Evolutionary conservation across 176 grass and related monocot species (phyloP).

Genomic region (Carex littledalei): DNA sequence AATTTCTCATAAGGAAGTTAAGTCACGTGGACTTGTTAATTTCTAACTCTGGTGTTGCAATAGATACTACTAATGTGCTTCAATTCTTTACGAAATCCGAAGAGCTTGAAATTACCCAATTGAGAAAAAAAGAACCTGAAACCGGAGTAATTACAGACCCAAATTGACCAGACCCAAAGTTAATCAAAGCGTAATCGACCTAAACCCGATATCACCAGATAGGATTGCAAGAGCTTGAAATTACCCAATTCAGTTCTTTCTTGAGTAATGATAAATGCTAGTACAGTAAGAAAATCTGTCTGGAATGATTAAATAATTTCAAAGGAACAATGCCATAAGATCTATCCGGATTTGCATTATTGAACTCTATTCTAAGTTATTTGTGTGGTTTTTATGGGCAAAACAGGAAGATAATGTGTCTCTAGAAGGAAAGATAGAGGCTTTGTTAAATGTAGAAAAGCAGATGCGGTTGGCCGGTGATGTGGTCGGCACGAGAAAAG

Average conservation of each 20-base stretch:
- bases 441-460: slow-evolving; percentile 84
- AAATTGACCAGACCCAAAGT: not conserved
- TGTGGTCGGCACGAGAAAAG: slow-evolving; percentile 83
- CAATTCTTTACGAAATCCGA: no score
- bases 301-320: not conserved
- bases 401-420: slow-evolving; percentile 55
- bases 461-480: slow-evolving; percentile 82
- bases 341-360: not conserved
- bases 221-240: not conserved
- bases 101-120: no score
- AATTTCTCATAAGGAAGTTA: not conserved
- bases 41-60: no score
- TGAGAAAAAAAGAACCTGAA: not conserved
- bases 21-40: not conserved
- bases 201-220: not conserved
- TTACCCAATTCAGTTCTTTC: not conserved
- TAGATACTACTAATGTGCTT: no score
- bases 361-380: not conserved
- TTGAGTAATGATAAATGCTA: not conserved
- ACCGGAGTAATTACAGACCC: not conserved
- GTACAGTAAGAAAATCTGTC: not conserved
- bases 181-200: not conserved
- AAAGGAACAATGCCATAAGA: not conserved
- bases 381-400: not conserved
- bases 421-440: slow-evolving; percentile 77